Evolutionary conservation across 148 eudicot genomes (phyloP), one percentile per base, ranked within the genome.

Genomic region (Cornus kousa): DNA sequence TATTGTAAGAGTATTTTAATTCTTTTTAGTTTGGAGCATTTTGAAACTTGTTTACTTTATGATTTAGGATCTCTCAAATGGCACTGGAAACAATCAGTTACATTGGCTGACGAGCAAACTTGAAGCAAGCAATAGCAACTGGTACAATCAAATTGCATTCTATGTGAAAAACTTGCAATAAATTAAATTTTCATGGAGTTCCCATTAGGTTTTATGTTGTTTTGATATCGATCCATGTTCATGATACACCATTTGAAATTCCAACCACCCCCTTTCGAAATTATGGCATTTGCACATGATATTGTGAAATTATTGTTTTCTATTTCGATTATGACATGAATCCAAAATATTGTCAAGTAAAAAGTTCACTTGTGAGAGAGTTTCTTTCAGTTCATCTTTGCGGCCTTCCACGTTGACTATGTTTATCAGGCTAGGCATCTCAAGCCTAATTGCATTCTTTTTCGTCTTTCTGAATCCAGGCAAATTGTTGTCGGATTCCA

Each of bases 401-500:
- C 14, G 20, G 64, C 7, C 53, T 48, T 48, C 12, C 53, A 48
- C 53, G 8, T 48, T 7, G 37, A 9, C 64, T 11, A 14, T 57
- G 19, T 14, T 57, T 57, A 1, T 11, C 33, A 19, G 9, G 12
- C 12, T 68, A 14, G 24, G 73, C 74, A 55, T 71, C 33, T n/a
- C 9, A 14, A 43, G n/a, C 77, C 62, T 65, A 48, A 74, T 78
- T 37, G 10, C n/a, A 65, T 77, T 66, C 12, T 24, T 5, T 76
- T 62, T 59, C 59, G 6, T 72, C 57, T 62, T 31, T 81, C 48
- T 74, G 9, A 59, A n/a, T 35, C 74, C 84, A 89, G 94, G 94
- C 78, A 71, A 68, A 81, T 91, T 74, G 87, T 85, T 50, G 74
- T 84, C 65, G 90, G 90, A 24, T 80, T 81, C 62, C 86, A 87